phyloP scores from a whole-genome alignment of 768 basidiomycete species.

The Galerina marginata region DNA sequence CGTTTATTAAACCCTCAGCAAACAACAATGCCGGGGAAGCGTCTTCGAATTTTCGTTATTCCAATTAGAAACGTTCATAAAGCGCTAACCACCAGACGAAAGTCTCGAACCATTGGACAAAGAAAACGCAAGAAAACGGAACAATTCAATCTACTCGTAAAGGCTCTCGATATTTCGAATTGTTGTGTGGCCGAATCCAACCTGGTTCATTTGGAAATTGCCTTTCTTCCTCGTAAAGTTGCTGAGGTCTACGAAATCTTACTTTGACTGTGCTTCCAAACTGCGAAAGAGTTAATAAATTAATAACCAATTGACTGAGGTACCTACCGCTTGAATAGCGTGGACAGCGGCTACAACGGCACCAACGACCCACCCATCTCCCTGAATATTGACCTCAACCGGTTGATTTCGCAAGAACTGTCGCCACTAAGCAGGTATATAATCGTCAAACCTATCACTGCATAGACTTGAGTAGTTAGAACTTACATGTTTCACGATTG shows the following conservation, averaged over 20 bases:
- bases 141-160: too few species aligned
- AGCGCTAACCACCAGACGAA: too few species aligned
- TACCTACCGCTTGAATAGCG: slow-evolving; percentile 2
- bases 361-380: slow-evolving; percentile 24
- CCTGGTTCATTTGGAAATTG: background rate
- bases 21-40: too few species aligned
- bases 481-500: background rate
- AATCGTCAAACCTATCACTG: background rate
- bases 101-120: too few species aligned
- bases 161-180: too few species aligned
- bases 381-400: slow-evolving; percentile 19
- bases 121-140: too few species aligned
- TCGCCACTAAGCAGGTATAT: background rate
- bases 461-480: background rate
- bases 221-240: background rate
- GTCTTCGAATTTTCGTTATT: too few species aligned
- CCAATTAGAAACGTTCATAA: too few species aligned
- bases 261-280: background rate
- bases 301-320: background rate
- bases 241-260: background rate
- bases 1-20: too few species aligned
- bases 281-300: too few species aligned
- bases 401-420: slow-evolving; percentile 15
- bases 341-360: slow-evolving; percentile 12
- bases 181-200: background rate